Percentiles rank a stretch among this genome's conserved stretches.
phyloP scores from a whole-genome alignment of 2,329 filamentous ascomycete species.

The Mycosphaerella arachidis region DNA sequence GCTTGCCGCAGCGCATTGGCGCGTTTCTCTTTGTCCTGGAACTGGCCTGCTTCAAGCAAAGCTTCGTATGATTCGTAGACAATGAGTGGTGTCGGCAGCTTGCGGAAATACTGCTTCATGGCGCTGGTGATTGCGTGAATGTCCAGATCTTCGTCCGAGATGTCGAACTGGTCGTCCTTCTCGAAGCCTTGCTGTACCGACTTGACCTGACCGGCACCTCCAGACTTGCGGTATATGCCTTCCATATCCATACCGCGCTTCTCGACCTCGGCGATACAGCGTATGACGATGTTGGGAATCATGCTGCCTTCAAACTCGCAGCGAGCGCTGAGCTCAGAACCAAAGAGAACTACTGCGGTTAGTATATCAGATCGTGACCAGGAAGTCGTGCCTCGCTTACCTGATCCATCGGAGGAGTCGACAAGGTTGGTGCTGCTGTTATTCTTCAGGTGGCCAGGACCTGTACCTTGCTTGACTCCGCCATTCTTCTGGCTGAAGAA shows the following conservation, averaged over 20 bases:
- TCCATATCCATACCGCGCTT: constrained; percentile 94
- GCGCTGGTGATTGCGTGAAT: constrained; percentile 95
- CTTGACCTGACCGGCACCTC: constrained; percentile 86
- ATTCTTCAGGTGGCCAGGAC: constrained; percentile 38
- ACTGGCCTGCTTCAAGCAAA: constrained; percentile 66
- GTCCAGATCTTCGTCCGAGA: constrained; percentile 87
- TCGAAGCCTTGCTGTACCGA: constrained; percentile 89
- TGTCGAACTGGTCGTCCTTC: constrained; percentile 70
- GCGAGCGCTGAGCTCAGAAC: constrained; percentile 79
- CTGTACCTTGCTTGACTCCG: constrained; percentile 26
- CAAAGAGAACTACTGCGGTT: constrained; percentile 61
- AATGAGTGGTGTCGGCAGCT: constrained; percentile 80
- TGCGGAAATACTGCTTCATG: constrained; percentile 95
- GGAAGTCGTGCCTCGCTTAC: constrained; percentile 20
- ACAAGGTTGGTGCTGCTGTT: constrained; percentile 42
- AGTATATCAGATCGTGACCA: constrained; percentile 15
- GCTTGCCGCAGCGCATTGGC: constrained; percentile 67
- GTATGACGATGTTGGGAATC: constrained; percentile 84
- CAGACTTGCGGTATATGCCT: constrained; percentile 96
- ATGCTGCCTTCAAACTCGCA: constrained; percentile 83
- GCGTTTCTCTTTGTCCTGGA: constrained; percentile 61
- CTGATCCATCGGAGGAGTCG: constrained; percentile 31
- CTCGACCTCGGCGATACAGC: constrained; percentile 96
- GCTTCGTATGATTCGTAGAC: constrained; percentile 90
- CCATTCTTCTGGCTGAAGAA: constrained; percentile 37